These are phyloP conservation scores for Termitomyces sp. DNA, from an alignment of 768 basidiomycete species.

Conservation along the genomic window DNA sequence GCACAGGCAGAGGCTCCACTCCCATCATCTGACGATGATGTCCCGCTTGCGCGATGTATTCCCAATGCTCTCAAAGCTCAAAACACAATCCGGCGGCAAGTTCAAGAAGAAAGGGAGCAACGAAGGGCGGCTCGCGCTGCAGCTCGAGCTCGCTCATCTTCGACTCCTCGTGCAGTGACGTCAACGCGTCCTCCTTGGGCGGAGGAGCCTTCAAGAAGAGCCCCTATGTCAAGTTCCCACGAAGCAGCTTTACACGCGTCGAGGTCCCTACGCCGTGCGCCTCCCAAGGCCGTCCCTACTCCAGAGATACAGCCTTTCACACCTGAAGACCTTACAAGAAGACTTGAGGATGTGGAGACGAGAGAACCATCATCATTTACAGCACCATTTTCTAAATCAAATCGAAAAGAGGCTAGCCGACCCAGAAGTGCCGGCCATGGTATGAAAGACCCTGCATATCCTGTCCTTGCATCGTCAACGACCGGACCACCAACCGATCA, in stretches of 20 bases:
- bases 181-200: slow-evolving; percentile 34
- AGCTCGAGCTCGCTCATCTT: slow-evolving; percentile 11
- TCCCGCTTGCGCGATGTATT: slow-evolving; percentile 78
- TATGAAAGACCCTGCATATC: slow-evolving; percentile 5
- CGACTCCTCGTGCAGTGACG: slow-evolving; percentile 20
- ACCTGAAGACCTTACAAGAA: slow-evolving; percentile 53
- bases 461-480: slow-evolving; percentile 6
- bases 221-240: slow-evolving; percentile 25
- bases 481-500: slow-evolving; percentile 2
- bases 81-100: slow-evolving; percentile 68
- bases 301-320: slow-evolving; percentile 36
- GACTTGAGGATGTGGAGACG: slow-evolving; percentile 47
- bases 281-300: slow-evolving; percentile 40
- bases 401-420: slow-evolving; percentile 5
- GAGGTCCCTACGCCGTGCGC: slow-evolving; percentile 28
- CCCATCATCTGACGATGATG: slow-evolving; percentile 60
- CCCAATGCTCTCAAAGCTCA: slow-evolving; percentile 83
- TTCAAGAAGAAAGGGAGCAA: slow-evolving; percentile 61
- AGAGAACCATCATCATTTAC: slow-evolving; percentile 16
- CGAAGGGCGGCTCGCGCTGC: slow-evolving; percentile 43
- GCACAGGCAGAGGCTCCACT: slow-evolving; percentile 11
- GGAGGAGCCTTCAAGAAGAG: slow-evolving; percentile 10
- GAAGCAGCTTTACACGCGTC: slow-evolving; percentile 33
- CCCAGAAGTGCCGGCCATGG: slow-evolving; percentile 15
- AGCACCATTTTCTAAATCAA: slow-evolving; percentile 4